Percentiles rank a stretch among this genome's conserved stretches.
Conservation (phyloP, 139 green algal genomes). For the Zygnema cylindricum region DNA sequence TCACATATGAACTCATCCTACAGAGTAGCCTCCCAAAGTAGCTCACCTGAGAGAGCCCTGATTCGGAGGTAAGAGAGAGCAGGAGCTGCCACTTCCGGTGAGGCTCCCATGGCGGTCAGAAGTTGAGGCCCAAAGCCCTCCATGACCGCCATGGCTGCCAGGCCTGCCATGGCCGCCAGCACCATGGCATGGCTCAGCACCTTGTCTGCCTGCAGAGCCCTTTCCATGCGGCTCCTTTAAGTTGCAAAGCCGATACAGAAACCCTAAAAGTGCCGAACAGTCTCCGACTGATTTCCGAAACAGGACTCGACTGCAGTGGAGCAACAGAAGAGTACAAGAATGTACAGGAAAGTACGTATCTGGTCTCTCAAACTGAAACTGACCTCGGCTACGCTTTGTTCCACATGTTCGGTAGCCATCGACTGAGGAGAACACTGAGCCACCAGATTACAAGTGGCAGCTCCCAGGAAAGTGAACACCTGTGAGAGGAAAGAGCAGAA, state of each 20-base stretch:
- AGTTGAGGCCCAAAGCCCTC: neutral
- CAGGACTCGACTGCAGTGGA: no score
- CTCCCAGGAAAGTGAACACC: slow-evolving; percentile 73
- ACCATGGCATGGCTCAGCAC: neutral
- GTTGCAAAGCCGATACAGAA: no score
- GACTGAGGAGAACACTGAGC: slow-evolving; percentile 38
- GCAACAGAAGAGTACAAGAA: no score
- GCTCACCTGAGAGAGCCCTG: slow-evolving; percentile 64
- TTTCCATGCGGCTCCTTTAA: no score
- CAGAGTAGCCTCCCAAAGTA: no score
- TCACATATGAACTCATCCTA: no score
- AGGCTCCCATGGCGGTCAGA: slow-evolving; percentile 38
- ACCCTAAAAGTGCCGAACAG: no score
- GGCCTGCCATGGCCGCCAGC: slow-evolving; percentile 3
- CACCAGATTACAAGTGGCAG: slow-evolving; percentile 70
- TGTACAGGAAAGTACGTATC: no score
- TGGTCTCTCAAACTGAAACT: no score
- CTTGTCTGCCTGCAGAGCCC: neutral
- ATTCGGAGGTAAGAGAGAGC: slow-evolving; percentile 61
- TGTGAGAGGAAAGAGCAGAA: no score
- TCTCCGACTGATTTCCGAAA: no score
- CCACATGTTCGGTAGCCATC: neutral
- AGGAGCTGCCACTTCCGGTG: slow-evolving; percentile 7
- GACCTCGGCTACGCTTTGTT: no score
- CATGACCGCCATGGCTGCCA: neutral